These are phyloP conservation scores for Penicillium freii DNA, from an alignment of 2,329 filamentous ascomycete genomes.

Conservation along the genomic window DNA sequence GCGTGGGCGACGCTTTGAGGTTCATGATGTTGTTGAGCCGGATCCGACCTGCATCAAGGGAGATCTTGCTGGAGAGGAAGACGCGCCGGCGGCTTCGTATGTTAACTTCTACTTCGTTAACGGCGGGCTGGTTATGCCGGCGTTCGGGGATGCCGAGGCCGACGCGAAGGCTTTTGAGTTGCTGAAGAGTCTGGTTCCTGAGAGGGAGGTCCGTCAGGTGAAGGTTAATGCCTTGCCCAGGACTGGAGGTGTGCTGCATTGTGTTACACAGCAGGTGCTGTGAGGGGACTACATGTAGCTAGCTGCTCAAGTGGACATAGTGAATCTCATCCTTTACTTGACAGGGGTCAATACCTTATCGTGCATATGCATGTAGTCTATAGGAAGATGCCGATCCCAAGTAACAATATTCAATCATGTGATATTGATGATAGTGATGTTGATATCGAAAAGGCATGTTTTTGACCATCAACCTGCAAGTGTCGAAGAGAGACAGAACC, in stretches of 20 bases:
- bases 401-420: not conserved
- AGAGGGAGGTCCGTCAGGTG: conserved; percentile 29
- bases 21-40: conserved; percentile 30
- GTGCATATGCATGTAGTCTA: not conserved
- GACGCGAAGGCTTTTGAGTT: conserved; percentile 26
- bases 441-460: not conserved
- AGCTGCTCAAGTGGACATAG: not conserved
- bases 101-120: conserved; percentile 35
- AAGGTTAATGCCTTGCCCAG: conserved; percentile 29
- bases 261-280: conserved; percentile 33
- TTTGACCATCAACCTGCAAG: not conserved
- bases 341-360: not conserved
- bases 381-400: not conserved
- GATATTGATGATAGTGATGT: conserved; percentile 1
- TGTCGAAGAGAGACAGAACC: not conserved
- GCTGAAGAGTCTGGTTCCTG: conserved; percentile 25
- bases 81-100: conserved; percentile 27
- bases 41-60: conserved; percentile 22
- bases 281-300: conserved; percentile 4
- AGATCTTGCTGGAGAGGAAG: conserved; percentile 20
- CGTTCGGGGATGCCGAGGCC: conserved; percentile 26
- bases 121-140: conserved; percentile 29
- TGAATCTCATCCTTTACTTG: not conserved
- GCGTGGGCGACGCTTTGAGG: conserved; percentile 22
- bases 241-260: conserved; percentile 33